A percentile compares a stretch with the other conserved stretches of the same genome.
Conservation (phyloP, 1,139 yeast genomes). For the Candida buenavistaensis region DNA sequence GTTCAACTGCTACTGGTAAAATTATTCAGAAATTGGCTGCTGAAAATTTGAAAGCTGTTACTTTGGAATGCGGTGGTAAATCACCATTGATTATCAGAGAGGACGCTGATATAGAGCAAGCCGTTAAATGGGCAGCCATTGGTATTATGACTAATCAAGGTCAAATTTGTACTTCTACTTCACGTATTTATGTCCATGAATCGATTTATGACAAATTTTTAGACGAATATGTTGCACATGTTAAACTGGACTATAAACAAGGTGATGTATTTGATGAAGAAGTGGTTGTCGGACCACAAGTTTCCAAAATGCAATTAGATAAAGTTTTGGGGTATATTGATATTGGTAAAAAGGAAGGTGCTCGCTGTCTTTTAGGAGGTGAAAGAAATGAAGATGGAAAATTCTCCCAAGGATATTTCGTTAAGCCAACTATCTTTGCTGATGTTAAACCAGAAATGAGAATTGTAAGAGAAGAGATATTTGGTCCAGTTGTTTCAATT, state of each 20-base stretch:
- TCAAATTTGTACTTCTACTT: slow-evolving; percentile 49
- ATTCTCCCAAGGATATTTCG: slow-evolving; percentile 45
- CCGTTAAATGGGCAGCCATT: slow-evolving; percentile 81
- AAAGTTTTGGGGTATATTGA: slow-evolving; percentile 54
- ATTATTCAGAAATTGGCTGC: slow-evolving; percentile 63
- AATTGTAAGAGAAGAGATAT: slow-evolving; percentile 58
- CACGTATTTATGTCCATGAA: slow-evolving; percentile 47
- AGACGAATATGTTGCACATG: slow-evolving; percentile 33
- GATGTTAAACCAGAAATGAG: slow-evolving; percentile 54
- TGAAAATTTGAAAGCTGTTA: slow-evolving; percentile 61
- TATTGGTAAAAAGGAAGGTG: slow-evolving; percentile 58
- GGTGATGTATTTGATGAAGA: slow-evolving; percentile 59
- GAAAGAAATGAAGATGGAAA: slow-evolving; percentile 38
- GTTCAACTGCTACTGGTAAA: slow-evolving; percentile 62
- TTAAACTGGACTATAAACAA: slow-evolving; percentile 49
- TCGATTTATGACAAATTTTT: slow-evolving; percentile 51
- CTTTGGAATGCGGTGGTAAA: slow-evolving; percentile 94
- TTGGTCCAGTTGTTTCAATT: slow-evolving; percentile 59
- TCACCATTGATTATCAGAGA: slow-evolving; percentile 71
- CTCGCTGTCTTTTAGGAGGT: slow-evolving; percentile 49
- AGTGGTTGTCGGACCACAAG: slow-evolving; percentile 77
- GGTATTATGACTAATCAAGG: slow-evolving; percentile 81
- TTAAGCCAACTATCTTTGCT: slow-evolving; percentile 56
- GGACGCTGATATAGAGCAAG: slow-evolving; percentile 76
- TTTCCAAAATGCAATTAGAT: slow-evolving; percentile 66